phyloP scores from a whole-genome alignment of 331 rosid species.

The Quercus phellos region DNA sequence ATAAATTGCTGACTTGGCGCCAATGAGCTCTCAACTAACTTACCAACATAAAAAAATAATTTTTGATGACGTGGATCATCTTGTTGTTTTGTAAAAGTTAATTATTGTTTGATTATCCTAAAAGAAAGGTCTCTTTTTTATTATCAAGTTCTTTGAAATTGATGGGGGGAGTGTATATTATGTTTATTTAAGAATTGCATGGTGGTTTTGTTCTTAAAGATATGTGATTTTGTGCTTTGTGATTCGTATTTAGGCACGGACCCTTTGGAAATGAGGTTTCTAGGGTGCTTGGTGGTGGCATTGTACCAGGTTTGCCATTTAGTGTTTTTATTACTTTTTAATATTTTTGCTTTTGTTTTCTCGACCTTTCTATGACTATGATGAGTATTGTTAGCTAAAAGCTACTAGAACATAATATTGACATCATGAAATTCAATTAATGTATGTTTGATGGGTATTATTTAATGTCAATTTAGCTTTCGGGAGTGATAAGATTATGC shows the following conservation, averaged over 20 bases:
- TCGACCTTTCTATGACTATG: neutral
- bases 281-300: constrained; percentile 89
- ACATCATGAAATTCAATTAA: neutral
- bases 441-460: neutral
- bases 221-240: constrained; percentile 8
- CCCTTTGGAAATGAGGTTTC: constrained; percentile 67
- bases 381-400: neutral
- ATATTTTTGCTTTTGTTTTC: neutral
- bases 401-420: neutral
- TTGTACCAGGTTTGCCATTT: constrained; percentile 73
- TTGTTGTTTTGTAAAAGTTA: too few relatives aligned
- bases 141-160: neutral
- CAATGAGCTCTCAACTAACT: too few relatives aligned
- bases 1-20: too few relatives aligned
- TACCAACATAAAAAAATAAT: too few relatives aligned
- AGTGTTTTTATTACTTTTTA: neutral
- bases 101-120: neutral
- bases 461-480: neutral
- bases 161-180: neutral
- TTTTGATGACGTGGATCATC: too few relatives aligned
- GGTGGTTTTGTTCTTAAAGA: neutral
- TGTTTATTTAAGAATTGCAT: neutral
- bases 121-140: neutral
- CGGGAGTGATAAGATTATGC: too few relatives aligned
- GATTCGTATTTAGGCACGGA: constrained; percentile 56